phyloP scores from a whole-genome alignment of 1,284 basidiomycete genomes.

The Ceratobasidium sp. region DNA sequence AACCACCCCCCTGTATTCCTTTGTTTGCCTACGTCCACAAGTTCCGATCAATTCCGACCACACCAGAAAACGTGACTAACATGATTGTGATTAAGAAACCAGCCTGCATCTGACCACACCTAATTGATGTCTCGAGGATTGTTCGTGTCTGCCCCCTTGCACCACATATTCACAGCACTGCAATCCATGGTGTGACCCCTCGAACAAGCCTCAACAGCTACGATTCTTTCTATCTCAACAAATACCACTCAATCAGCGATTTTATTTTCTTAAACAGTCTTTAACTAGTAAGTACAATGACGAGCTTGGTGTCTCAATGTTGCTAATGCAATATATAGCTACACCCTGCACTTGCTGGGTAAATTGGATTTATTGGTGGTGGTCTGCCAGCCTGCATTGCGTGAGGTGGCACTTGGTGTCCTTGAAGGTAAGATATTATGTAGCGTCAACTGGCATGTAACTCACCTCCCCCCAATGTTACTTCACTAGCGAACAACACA shows the following conservation, averaged over 20 bases:
- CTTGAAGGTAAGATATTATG: too few species aligned
- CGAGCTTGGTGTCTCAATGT: too few species aligned
- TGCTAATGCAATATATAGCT: too few species aligned
- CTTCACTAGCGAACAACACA: too few species aligned
- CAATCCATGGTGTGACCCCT: not conserved
- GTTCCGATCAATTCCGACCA: not conserved
- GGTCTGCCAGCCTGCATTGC: too few species aligned
- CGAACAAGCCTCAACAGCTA: not conserved
- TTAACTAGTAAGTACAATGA: not conserved
- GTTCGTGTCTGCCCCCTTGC: slow-evolving; percentile 14
- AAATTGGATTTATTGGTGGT: too few species aligned
- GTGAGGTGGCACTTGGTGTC: too few species aligned
- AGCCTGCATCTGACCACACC: not conserved
- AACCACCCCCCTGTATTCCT: not conserved
- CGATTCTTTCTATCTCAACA: slow-evolving; percentile 7
- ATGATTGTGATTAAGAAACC: slow-evolving; percentile 21
- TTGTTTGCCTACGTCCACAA: not conserved
- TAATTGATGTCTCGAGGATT: not conserved
- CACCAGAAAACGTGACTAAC: not conserved
- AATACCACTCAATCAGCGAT: not conserved
- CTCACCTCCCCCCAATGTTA: too few species aligned
- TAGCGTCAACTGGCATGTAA: too few species aligned
- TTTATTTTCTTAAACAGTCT: slow-evolving; percentile 3
- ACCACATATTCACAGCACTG: not conserved
- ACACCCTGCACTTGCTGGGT: too few species aligned